Percentiles rank a stretch among this genome's conserved stretches.
Evolutionary conservation across 2,329 filamentous ascomycete genomes (phyloP).

Genomic region (Diaporthe capsici): DNA sequence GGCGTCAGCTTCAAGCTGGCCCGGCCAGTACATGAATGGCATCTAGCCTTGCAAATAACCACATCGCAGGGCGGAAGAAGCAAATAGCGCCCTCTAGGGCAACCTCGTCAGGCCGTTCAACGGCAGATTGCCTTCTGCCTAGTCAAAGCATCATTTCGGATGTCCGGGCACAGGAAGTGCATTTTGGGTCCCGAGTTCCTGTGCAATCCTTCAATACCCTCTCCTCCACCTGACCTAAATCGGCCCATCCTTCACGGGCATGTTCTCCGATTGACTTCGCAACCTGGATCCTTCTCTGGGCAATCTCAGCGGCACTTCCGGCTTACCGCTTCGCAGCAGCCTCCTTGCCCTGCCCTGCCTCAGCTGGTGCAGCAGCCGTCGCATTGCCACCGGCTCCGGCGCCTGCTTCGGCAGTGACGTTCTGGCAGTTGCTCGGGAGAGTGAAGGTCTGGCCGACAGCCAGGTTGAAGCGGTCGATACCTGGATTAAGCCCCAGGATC

Average conservation of each 20-base stretch:
- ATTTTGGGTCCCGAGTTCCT: background rate
- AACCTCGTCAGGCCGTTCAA: slow-evolving; percentile 10
- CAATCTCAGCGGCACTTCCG: background rate
- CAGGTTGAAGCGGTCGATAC: slow-evolving; percentile 22
- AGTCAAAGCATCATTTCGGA: background rate
- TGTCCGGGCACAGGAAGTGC: background rate
- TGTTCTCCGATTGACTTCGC: background rate
- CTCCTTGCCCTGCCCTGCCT: background rate
- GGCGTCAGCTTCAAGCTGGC: slow-evolving; percentile 9
- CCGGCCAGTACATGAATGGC: background rate
- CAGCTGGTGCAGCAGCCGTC: slow-evolving; percentile 6
- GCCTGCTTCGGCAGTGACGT: slow-evolving; percentile 5
- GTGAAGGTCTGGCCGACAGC: slow-evolving; percentile 33
- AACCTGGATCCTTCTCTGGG: background rate
- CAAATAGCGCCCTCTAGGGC: background rate
- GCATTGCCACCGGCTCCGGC: slow-evolving; percentile 6
- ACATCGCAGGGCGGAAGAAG: background rate
- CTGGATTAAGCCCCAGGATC: slow-evolving; percentile 31
- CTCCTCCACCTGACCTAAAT: background rate
- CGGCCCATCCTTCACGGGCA: background rate
- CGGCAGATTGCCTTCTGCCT: background rate
- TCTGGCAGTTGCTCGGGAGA: slow-evolving; percentile 35
- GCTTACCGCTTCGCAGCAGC: slow-evolving; percentile 1
- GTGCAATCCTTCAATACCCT: background rate
- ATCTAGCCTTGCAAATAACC: slow-evolving; percentile 20